Evolutionary conservation across 306 rosid genomes (phyloP).

Genomic region (Citrullus colocynthis): DNA sequence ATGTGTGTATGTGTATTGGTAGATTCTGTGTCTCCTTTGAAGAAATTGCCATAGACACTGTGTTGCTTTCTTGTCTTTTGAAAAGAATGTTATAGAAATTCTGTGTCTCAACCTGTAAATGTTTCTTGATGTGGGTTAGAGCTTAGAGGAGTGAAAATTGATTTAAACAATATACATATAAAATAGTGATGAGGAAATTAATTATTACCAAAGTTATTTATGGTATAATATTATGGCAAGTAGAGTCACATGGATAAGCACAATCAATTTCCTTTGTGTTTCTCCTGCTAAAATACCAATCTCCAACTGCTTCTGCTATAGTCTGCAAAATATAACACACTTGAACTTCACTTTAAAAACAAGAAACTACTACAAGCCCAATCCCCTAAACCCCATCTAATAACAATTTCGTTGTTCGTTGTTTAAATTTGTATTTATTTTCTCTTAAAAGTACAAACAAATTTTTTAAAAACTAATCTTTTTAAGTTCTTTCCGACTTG

Average conservation of each 20-base stretch:
- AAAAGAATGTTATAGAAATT: not conserved
- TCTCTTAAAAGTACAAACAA: no score
- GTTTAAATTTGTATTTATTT: no score
- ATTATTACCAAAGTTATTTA: not conserved
- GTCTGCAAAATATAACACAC: conserved; percentile 32
- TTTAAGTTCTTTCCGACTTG: no score
- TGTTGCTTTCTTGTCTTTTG: not conserved
- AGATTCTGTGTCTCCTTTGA: not conserved
- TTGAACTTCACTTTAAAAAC: not conserved
- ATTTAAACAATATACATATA: not conserved
- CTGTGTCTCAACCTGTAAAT: not conserved
- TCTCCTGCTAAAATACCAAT: conserved; percentile 75
- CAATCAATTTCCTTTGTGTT: conserved; percentile 51
- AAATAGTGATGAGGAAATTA: not conserved
- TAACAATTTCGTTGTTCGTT: no score
- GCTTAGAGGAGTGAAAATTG: not conserved
- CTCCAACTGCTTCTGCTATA: conserved; percentile 87
- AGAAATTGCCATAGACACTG: not conserved
- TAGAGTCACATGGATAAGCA: conserved; percentile 75
- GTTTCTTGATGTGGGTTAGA: not conserved
- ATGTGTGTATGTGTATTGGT: not conserved
- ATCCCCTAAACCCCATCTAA: no score
- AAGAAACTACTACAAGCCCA: no score
- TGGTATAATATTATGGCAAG: conserved; percentile 72
- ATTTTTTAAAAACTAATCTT: no score